Evolutionary conservation across 1,284 basidiomycete species (phyloP).

Genomic region (Ganoderma boninense): DNA sequence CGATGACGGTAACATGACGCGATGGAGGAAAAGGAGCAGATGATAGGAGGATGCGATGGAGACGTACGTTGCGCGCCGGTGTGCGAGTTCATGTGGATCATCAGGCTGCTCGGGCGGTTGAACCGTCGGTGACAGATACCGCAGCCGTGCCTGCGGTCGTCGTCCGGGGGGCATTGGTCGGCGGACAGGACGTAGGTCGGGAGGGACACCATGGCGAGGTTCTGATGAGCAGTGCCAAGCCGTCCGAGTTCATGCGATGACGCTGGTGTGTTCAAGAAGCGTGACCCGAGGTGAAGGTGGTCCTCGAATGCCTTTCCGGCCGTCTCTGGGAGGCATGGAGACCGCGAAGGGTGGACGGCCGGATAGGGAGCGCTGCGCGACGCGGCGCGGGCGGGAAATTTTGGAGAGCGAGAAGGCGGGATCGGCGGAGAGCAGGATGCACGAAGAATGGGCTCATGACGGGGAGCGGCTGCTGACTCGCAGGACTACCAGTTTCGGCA

Average conservation of each 20-base stretch:
- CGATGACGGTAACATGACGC: neutral
- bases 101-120: constrained; percentile 79
- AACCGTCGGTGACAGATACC: constrained; percentile 74
- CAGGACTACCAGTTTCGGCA: neutral
- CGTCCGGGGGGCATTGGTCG: constrained; percentile 35
- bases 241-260: too few relatives aligned
- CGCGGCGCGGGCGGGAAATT: neutral
- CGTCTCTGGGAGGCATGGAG: neutral
- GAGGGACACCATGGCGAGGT: constrained; percentile 10
- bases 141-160: constrained; percentile 66
- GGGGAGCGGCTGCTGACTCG: neutral
- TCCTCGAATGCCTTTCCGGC: constrained; percentile 5
- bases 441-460: neutral
- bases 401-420: constrained; percentile 4
- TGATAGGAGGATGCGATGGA: neutral
- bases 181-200: constrained; percentile 27
- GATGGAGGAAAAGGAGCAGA: neutral
- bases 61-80: constrained; percentile 77
- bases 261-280: too few relatives aligned
- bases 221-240: neutral
- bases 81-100: constrained; percentile 81
- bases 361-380: neutral
- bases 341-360: neutral
- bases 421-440: neutral
- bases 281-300: too few relatives aligned